phyloP scores from a whole-genome alignment of 345 rosid species.

The Barbarea vulgaris region DNA sequence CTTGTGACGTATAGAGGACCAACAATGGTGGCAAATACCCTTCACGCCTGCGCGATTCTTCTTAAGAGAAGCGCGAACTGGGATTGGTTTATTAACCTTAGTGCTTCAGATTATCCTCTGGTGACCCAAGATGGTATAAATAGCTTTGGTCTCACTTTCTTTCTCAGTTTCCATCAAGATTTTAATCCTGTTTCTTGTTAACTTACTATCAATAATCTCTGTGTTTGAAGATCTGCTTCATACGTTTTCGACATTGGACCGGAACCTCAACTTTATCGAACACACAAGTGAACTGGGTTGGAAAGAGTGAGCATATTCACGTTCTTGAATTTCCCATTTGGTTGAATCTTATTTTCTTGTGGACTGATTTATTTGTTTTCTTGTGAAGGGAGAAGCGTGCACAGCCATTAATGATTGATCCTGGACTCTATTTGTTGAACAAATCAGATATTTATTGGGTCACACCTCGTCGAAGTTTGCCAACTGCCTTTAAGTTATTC shows the following conservation, averaged over 20 bases:
- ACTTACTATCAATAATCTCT: constrained; percentile 25
- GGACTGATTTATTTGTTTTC: constrained; percentile 21
- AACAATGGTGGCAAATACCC: constrained; percentile 98
- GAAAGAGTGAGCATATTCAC: constrained; percentile 69
- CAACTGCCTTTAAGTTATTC: constrained; percentile 84
- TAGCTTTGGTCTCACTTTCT: constrained; percentile 26
- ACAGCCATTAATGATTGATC: constrained; percentile 93
- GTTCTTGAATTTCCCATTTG: neutral
- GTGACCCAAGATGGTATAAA: constrained; percentile 90
- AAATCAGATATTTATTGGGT: constrained; percentile 84
- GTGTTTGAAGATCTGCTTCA: constrained; percentile 72
- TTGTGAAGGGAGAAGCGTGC: constrained; percentile 87
- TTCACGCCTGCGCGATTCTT: constrained; percentile 96
- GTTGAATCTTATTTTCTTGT: neutral
- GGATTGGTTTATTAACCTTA: constrained; percentile 99
- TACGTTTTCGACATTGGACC: constrained; percentile 66
- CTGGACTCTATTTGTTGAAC: constrained; percentile 76
- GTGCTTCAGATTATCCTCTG: constrained; percentile 99
- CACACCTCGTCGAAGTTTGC: constrained; percentile 74
- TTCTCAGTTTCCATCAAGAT: constrained; percentile 11
- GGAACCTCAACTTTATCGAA: constrained; percentile 85
- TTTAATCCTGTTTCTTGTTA: neutral
- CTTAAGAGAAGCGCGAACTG: constrained; percentile 80
- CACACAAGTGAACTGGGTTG: constrained; percentile 92
- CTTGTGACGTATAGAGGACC: constrained; percentile 99